Percentiles rank a stretch among this genome's conserved stretches.
These are phyloP conservation scores for Cercis canadensis DNA, from an alignment of 306 rosid species.

Conservation along the genomic window DNA sequence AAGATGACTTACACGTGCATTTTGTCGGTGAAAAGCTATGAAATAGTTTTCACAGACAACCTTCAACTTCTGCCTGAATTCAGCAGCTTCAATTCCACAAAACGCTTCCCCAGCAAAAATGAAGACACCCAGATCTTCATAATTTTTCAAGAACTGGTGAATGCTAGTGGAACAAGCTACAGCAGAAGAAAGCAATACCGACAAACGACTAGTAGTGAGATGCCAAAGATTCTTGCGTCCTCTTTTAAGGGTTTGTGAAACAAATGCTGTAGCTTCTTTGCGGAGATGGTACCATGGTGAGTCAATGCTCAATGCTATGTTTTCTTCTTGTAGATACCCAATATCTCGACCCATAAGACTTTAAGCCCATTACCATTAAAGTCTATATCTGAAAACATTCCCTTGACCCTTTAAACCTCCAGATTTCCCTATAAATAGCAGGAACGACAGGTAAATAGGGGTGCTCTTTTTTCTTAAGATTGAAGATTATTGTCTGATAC, in stretches of 20 bases:
- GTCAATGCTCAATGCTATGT: constrained; percentile 69
- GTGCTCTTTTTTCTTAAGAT: no score
- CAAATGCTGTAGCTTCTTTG: constrained; percentile 81
- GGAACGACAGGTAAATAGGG: no score
- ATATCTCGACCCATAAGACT: no score
- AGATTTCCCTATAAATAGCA: no score
- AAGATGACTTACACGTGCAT: constrained; percentile 78
- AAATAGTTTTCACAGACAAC: constrained; percentile 93
- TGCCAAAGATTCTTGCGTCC: constrained; percentile 97
- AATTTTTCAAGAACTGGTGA: constrained; percentile 94
- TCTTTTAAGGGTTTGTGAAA: constrained; percentile 91
- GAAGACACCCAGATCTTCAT: constrained; percentile 88
- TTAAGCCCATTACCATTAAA: no score
- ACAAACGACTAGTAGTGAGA: constrained; percentile 91
- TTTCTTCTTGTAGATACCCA: no score
- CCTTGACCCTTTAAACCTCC: no score
- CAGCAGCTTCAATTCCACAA: constrained; percentile 94
- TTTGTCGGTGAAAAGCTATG: constrained; percentile 91
- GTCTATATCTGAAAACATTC: no score
- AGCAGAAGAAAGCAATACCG: constrained; percentile 89
- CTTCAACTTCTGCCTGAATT: constrained; percentile 95
- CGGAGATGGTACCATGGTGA: constrained; percentile 96
- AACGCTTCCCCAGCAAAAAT: constrained; percentile 97
- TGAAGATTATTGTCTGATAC: no score
- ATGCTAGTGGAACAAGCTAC: constrained; percentile 88